Base-by-base conservation (phyloP, 2,329 filamentous ascomycete species). In the Neopestalotiopsis clavispora region DNA sequence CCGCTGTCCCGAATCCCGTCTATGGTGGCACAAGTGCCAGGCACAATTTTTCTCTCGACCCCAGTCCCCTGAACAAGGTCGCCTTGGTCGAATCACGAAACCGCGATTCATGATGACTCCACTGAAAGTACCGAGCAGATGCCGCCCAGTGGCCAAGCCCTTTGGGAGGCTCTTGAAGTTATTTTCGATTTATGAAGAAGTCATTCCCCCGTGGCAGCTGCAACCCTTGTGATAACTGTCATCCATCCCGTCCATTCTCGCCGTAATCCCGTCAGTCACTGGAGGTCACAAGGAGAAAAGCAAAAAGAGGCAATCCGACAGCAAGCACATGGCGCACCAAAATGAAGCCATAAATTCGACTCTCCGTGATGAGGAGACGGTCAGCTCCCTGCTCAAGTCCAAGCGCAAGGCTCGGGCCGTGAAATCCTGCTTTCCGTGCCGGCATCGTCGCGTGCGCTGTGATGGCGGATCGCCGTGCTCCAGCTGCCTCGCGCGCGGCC, bases 381-480 rank as follows among this genome's bases (percentile, higher is more conserved):
- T 64, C 6, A 64, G 61, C 42, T 64, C 61, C 12, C 61, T 64
- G 40, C 61, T 64, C 61, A 45, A 49, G 23, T 52, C 28, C 40
- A 64, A 64, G 40, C 61, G 61, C 61, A 64, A 64, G 42, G 61
- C 61, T 5, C 61, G 61, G 34, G 61, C 61, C 1, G 61, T 64
- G 12, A 64, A 64, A 14, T 23, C 61, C n/a, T 64, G 61, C 61
- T 64, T 64, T 49, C 61, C 61, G 4, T 64, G 61, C 28, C 34
- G 61, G 10, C 61, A 64, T 38, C 61, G 61, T 32, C 61, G 61
- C 28, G 61, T 64, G 13, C 61, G 61, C 40, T 64, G 61, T 49
- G 61, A 64, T 64, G 61, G 61, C 61, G 61, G 61, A 20, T 64
- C 40, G 23, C 61, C 61, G 9, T 64, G 61, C 10, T 64, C 61